Base-by-base conservation (phyloP, 176 grass and related monocot genomes). In the Zoysia japonica region DNA sequence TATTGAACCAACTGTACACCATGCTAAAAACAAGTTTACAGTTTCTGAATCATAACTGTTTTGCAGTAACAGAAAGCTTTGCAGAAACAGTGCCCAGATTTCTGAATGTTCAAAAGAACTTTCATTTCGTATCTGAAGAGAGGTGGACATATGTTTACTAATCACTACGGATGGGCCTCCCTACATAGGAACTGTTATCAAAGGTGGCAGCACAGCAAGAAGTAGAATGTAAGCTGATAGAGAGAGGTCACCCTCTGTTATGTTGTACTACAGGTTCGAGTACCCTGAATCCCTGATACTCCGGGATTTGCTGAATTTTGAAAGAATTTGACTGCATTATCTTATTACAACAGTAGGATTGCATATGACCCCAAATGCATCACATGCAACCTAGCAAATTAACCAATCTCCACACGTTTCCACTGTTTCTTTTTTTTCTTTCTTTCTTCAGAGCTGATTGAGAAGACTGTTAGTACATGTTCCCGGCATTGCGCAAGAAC, bases 211-310 rank as follows among this genome's bases (percentile, higher is more conserved):
- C 19, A 81, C 37, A 39, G 10, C 9, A 56, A 84, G 47, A 57
- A 59, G 70, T 57, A 41, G 2, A 68, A 20, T 5, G 45, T 61
- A 42, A 70, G 37, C 11, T 82, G 54, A 19, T 47, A 66, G 28
- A 66, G 28, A 75, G 52, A 70, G 37, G 38, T 37, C 77, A 16
- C 56, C 60, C 49, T 46, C 3, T 11, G 71, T 80, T 44, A 39
- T 40, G 8, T 39, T 48, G 54, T 72, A 46, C 28, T 54, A 61
- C 11, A 9, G 55, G 36, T 40, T 43, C 45, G 48, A 71, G 71
- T 84, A 80, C 72, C 77, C 64, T 80, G 70, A 49, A 81, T 80
- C 72, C 77, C 64, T 80, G 70, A 49, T 73, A 65, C 67, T 0
- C 28, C 5, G 77, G 75, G 61, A 78, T 73, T 16, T 41, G 42